Conservation (phyloP, 495 filamentous ascomycete genomes). For the Penicillium pancosmium region DNA sequence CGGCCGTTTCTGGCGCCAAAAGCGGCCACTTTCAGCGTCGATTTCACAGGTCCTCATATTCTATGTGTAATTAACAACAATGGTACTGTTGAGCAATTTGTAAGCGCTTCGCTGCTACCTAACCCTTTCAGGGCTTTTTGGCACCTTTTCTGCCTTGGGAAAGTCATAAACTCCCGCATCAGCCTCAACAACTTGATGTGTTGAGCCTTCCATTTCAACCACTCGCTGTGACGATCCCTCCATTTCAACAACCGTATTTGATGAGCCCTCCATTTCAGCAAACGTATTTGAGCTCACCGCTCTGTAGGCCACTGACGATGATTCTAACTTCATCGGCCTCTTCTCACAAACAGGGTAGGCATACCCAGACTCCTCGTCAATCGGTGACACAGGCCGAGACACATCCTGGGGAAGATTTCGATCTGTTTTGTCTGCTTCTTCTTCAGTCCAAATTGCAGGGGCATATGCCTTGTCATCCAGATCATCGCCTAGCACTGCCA, state of each 20-base stretch:
- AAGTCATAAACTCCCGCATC: background rate
- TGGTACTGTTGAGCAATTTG: no score
- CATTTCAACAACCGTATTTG: background rate
- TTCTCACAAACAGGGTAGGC: background rate
- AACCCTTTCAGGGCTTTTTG: background rate
- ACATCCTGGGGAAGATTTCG: background rate
- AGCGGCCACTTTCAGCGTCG: no score
- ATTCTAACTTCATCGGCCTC: background rate
- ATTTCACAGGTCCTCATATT: no score
- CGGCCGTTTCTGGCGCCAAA: no score
- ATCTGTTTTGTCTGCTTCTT: background rate
- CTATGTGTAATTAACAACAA: no score
- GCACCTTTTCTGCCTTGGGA: background rate
- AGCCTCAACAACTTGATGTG: background rate
- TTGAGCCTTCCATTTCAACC: background rate
- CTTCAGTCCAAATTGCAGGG: background rate
- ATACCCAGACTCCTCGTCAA: background rate
- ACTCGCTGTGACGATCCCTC: background rate
- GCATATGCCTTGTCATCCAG: background rate
- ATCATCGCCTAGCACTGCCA: background rate
- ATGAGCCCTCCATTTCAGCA: background rate
- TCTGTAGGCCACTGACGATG: background rate
- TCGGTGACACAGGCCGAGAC: background rate
- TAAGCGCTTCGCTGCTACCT: no score
- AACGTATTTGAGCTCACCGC: background rate